Conservation (phyloP, 306 rosid genomes). For the Acacia melanoxylon region DNA sequence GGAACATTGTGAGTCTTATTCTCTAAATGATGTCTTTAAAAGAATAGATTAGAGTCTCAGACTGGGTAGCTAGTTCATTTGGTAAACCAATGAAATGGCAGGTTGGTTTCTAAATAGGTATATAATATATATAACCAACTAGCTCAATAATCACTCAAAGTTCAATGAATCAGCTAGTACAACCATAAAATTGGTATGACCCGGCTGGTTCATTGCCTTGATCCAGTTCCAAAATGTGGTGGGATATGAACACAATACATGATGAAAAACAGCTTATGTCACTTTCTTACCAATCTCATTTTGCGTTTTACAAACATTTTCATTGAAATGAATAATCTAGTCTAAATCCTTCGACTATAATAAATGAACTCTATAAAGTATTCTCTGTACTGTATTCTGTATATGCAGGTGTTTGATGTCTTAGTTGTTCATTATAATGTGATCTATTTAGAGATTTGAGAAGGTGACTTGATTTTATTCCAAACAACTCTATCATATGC, state of each 20-base stretch:
- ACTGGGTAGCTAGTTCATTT: neutral
- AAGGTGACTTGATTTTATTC: constrained; percentile 4
- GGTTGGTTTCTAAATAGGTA: neutral
- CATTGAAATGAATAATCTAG: neutral
- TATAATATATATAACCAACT: neutral
- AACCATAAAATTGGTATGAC: neutral
- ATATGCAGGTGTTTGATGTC: neutral
- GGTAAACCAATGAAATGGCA: neutral
- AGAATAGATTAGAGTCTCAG: neutral
- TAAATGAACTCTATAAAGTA: neutral
- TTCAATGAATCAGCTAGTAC: neutral
- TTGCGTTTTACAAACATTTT: neutral
- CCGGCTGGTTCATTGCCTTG: neutral
- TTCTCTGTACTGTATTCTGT: neutral
- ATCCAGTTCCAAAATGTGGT: neutral
- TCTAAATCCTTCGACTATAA: neutral
- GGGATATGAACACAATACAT: neutral
- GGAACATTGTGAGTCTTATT: constrained; percentile 78
- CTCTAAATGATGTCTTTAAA: neutral
- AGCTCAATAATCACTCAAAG: neutral
- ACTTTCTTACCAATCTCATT: neutral
- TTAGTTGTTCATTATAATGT: neutral
- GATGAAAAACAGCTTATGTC: neutral
- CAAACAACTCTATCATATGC: neutral
- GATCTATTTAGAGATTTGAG: constrained; percentile 11